These are phyloP conservation scores for Arthrinium puccinioides DNA, from an alignment of 2,329 filamentous ascomycete genomes.

Conservation along the genomic window DNA sequence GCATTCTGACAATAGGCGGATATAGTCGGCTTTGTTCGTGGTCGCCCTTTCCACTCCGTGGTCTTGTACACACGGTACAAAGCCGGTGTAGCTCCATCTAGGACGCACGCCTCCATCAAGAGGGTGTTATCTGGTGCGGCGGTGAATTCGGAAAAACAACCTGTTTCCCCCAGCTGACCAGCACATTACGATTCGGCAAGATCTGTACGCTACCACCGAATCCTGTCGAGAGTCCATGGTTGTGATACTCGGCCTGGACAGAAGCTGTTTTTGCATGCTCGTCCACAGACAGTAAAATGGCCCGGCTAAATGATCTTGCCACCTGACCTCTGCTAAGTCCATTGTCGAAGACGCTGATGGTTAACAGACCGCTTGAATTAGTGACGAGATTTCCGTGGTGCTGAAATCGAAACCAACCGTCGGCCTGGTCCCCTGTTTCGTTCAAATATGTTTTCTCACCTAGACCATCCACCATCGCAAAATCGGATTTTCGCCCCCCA, in stretches of 20 bases:
- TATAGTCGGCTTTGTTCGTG: slow-evolving; percentile 10
- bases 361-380: slow-evolving; percentile 16
- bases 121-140: slow-evolving; percentile 13
- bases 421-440: no score
- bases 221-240: slow-evolving; percentile 28
- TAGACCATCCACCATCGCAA: slow-evolving; percentile 17
- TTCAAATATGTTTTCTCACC: no score
- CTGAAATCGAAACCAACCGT: slow-evolving; percentile 41
- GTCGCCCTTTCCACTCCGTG: slow-evolving; percentile 15
- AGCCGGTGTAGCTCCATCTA: slow-evolving; percentile 10
- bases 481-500: slow-evolving; percentile 36
- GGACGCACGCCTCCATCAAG: slow-evolving; percentile 15
- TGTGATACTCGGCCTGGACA: slow-evolving; percentile 26
- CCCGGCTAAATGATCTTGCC: slow-evolving; percentile 10
- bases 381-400: slow-evolving; percentile 40
- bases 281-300: slow-evolving; percentile 25
- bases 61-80: slow-evolving; percentile 22
- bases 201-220: slow-evolving; percentile 37
- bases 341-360: slow-evolving; percentile 35
- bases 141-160: slow-evolving; percentile 17
- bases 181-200: slow-evolving; percentile 31
- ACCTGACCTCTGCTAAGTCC: slow-evolving; percentile 28
- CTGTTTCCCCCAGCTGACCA: slow-evolving; percentile 34
- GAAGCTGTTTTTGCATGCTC: slow-evolving; percentile 27
- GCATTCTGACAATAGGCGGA: slow-evolving; percentile 14